These are phyloP conservation scores for Silene latifolia DNA, from an alignment of 148 eudicot genomes.

Conservation along the genomic window DNA sequence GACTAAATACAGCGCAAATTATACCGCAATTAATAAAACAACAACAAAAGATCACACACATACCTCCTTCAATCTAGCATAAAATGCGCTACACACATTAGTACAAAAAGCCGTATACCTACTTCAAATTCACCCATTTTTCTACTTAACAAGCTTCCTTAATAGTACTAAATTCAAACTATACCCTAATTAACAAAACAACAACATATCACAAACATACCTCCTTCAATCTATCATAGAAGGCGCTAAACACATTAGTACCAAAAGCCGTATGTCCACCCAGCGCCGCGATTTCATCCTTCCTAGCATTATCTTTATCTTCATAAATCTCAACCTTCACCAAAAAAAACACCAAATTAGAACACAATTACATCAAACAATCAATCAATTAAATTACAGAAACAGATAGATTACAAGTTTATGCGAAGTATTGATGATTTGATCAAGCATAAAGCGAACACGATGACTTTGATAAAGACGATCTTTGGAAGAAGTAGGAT, in stretches of 20 bases:
- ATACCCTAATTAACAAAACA: background rate
- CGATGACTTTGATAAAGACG: conserved; percentile 86
- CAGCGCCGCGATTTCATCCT: conserved; percentile 96
- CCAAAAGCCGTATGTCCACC: conserved; percentile 90
- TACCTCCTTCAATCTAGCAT: conserved; percentile 57
- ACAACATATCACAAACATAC: conserved; percentile 21
- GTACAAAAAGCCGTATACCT: too few species aligned
- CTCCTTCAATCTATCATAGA: conserved; percentile 94
- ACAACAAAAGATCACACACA: background rate
- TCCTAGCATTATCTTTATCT: conserved; percentile 81
- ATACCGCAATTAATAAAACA: background rate
- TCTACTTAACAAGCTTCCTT: background rate
- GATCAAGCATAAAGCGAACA: conserved; percentile 80
- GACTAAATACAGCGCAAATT: background rate
- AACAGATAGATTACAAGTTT: conserved; percentile 54
- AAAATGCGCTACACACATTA: too few species aligned
- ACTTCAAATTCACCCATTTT: too few species aligned
- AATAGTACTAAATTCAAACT: background rate
- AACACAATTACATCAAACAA: background rate
- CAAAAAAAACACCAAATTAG: background rate
- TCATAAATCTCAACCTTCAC: conserved; percentile 77
- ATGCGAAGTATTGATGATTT: conserved; percentile 53
- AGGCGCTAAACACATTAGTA: conserved; percentile 85
- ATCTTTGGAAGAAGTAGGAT: conserved; percentile 59
- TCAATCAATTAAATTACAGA: background rate